Evolutionary conservation across 768 basidiomycete genomes (phyloP).

Genomic region (Auricularia cornea): DNA sequence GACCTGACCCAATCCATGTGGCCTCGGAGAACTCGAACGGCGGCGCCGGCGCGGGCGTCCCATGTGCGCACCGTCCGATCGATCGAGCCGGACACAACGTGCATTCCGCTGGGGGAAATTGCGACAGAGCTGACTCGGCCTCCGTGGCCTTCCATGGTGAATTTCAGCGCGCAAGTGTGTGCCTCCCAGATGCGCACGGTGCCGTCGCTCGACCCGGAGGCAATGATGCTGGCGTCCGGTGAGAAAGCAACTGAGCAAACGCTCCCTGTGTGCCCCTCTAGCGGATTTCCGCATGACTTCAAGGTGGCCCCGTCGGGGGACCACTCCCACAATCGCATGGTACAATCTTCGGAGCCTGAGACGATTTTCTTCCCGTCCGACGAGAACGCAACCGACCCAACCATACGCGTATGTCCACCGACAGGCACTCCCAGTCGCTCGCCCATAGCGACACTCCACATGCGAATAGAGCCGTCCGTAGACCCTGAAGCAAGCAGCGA

Average conservation of each 20-base stretch:
- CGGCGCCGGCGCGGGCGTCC: slow-evolving; percentile 22
- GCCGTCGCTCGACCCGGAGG: too few relatives aligned
- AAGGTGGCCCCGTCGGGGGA: slow-evolving; percentile 5
- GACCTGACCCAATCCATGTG: slow-evolving; percentile 23
- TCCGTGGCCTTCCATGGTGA: slow-evolving; percentile 7
- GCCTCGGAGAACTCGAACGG: slow-evolving; percentile 15
- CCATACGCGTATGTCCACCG: slow-evolving; percentile 12
- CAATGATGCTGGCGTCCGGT: too few relatives aligned
- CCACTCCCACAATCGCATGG: slow-evolving; percentile 14
- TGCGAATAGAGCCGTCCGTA: slow-evolving; percentile 18
- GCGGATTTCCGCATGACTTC: slow-evolving; percentile 5
- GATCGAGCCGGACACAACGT: too few relatives aligned
- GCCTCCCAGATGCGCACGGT: slow-evolving; percentile 32
- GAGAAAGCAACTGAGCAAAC: slow-evolving; percentile 14
- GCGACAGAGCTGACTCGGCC: too few relatives aligned
- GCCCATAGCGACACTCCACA: slow-evolving; percentile 21
- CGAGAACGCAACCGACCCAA: slow-evolving; percentile 22
- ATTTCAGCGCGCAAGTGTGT: slow-evolving; percentile 11
- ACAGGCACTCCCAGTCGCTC: slow-evolving; percentile 11
- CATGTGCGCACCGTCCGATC: slow-evolving; percentile 21
- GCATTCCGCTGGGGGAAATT: too few relatives aligned
- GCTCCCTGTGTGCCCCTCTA: slow-evolving; percentile 12
- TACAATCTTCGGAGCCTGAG: slow-evolving; percentile 21
- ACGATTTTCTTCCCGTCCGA: slow-evolving; percentile 24
- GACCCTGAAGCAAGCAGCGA: slow-evolving; percentile 22